phyloP scores from a whole-genome alignment of 208 protist genomes.

The Leishmania martiniquensis region DNA sequence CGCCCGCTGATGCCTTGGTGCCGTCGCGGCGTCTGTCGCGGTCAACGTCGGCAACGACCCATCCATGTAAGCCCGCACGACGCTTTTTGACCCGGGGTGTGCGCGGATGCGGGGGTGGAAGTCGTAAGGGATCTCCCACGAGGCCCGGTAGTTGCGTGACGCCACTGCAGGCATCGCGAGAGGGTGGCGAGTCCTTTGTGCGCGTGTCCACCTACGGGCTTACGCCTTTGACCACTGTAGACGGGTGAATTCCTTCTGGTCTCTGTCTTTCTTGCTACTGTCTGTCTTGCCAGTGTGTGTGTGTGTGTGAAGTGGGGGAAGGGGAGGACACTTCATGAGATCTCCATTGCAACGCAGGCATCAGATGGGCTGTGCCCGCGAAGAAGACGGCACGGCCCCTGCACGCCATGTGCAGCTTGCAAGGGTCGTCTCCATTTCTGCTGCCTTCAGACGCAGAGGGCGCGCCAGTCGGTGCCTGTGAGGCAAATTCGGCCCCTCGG shows the following conservation, averaged over 20 bases:
- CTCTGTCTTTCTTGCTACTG: too few species aligned
- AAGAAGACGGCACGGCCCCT: background rate
- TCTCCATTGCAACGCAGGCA: background rate
- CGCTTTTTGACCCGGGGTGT: constrained; percentile 32
- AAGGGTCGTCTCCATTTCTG: background rate
- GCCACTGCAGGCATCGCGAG: background rate
- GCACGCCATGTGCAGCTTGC: background rate
- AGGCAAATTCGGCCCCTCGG: too few species aligned
- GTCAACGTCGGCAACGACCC: background rate
- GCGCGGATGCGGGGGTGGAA: constrained; percentile 48
- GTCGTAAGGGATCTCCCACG: constrained; percentile 57
- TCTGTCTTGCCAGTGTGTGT: background rate
- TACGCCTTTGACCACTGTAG: too few species aligned
- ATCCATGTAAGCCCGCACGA: constrained; percentile 27
- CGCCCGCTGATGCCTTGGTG: background rate
- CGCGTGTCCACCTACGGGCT: too few species aligned
- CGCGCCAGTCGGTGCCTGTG: background rate
- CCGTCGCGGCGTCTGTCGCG: background rate
- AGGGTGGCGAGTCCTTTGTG: background rate
- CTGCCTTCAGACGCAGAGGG: background rate
- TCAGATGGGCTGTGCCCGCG: background rate
- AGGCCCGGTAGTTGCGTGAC: constrained; percentile 31
- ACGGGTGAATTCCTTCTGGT: too few species aligned
- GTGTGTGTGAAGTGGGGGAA: background rate
- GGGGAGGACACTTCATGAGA: background rate